Evolutionary conservation across 2,329 filamentous ascomycete genomes (phyloP), one percentile per base, ranked within the genome.

Genomic region (Mycocentrospora acerina): DNA sequence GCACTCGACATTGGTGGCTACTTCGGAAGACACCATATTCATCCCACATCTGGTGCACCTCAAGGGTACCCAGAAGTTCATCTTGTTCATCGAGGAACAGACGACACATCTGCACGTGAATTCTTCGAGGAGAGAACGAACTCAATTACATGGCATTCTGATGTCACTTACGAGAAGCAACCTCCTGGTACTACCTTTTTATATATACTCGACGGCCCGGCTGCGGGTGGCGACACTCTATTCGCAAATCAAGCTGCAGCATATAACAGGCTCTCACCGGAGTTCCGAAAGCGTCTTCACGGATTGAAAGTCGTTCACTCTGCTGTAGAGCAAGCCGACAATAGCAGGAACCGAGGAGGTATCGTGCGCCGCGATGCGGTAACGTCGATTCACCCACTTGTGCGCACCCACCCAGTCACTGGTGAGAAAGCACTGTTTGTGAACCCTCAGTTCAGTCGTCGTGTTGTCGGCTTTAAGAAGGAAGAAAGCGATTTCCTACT

Each of bases 181-280:
- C 89, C 90, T 2, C 89, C 90, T 0, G 88, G 89, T 19, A 95
- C 89, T 0, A 95, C 90, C 0, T 94, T 95, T 69, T 69, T 95
- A 24, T 95, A 94, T 62, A 76, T 90, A 33, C 78, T 96, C n/a
- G 89, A 95, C 60, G 83, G 80, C 29, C 90, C 90, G 1, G 75
- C 80, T 26, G 83, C 81, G 1, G 90, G 90, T 24, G 90, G 90
- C 32, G 90, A 95, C 62, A 95, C 90, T 0, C 71, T 94, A 3
- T 95, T 95, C 57, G 81, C 77, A 30, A 86, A 94, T 61, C 81
- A 85, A 53, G 88, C 76, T 0, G 85, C 86, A 66, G 90, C 90
- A 1, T 96, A 95, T 64, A 80, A 82, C 46, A 78, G 90, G 5
- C 76, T 96, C 3, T 90, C 84, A 38, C 86, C 88, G 0, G 78